Percentiles rank a stretch among this genome's conserved stretches.
Conservation (phyloP, 805 yeast genomes). For the Candida endomychidarum region DNA sequence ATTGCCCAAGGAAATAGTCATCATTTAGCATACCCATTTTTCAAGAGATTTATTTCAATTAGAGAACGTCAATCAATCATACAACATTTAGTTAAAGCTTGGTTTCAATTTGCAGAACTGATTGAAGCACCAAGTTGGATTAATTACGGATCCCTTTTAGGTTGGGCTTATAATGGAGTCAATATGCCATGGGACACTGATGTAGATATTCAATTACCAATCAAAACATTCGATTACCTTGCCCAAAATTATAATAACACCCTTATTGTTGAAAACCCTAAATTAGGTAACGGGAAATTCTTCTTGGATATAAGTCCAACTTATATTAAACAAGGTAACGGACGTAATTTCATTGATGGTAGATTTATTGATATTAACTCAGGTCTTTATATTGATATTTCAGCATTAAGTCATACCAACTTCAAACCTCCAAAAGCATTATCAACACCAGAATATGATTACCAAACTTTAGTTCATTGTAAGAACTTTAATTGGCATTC, state of each 20-base stretch:
- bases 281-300: conserved; percentile 30
- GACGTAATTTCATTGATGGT: conserved; percentile 39
- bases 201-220: conserved; percentile 30
- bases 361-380: conserved; percentile 36
- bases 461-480: conserved; percentile 31
- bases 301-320: conserved; percentile 27
- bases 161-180: conserved; percentile 32
- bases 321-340: conserved; percentile 40
- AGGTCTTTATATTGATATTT: conserved; percentile 47
- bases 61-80: conserved; percentile 37
- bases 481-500: conserved; percentile 42
- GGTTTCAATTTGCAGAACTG: conserved; percentile 38
- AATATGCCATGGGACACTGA: conserved; percentile 36
- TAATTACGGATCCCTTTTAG: conserved; percentile 29
- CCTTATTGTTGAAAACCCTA: conserved; percentile 28
- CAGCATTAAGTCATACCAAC: conserved; percentile 35
- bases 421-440: conserved; percentile 19
- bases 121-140: conserved; percentile 29
- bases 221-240: conserved; percentile 22
- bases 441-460: conserved; percentile 11
- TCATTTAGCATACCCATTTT: conserved; percentile 37
- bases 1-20: conserved; percentile 33
- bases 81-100: conserved; percentile 36
- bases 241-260: conserved; percentile 26
- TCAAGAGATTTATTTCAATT: conserved; percentile 33